These are phyloP conservation scores for Musa beccarii DNA, from an alignment of 176 grass and related monocot genomes.

Conservation along the genomic window DNA sequence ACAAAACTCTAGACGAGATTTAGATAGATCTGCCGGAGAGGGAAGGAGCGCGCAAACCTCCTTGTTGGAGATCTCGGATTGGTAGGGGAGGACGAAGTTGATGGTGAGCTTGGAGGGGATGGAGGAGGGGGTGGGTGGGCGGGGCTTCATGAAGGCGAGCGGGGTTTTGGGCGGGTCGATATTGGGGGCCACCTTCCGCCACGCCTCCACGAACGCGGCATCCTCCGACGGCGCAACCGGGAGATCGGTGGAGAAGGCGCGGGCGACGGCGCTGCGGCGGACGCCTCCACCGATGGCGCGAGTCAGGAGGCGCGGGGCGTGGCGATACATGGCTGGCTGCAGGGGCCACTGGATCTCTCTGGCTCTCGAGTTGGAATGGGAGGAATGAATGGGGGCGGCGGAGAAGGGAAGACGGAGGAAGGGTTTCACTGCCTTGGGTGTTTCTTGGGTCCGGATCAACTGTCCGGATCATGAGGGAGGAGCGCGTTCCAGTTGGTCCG, in stretches of 20 bases:
- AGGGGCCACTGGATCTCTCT: too few relatives aligned
- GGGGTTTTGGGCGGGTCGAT: conserved; percentile 12
- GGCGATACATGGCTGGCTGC: conserved; percentile 9
- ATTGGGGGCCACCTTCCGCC: conserved; percentile 19
- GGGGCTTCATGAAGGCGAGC: conserved; percentile 15
- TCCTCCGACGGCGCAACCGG: conserved; percentile 2
- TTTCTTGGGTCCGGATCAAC: too few relatives aligned
- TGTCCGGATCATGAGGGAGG: neutral
- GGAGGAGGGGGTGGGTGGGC: neutral
- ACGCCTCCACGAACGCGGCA: conserved; percentile 16
- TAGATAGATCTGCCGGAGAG: neutral
- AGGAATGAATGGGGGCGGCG: too few relatives aligned
- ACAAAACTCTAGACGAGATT: neutral
- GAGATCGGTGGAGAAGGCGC: conserved; percentile 5
- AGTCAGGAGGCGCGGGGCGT: neutral
- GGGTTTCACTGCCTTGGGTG: neutral
- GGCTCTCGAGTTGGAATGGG: too few relatives aligned
- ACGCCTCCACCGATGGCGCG: neutral
- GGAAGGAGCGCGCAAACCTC: neutral
- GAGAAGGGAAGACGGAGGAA: neutral
- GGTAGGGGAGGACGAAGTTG: conserved; percentile 19
- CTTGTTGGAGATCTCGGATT: conserved; percentile 19
- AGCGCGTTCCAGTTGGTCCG: neutral
- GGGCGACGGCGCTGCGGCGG: neutral
- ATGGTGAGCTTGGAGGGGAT: conserved; percentile 21